phyloP scores from a whole-genome alignment of 2,329 filamentous ascomycete species.

The Colletotrichum tanaceti region DNA sequence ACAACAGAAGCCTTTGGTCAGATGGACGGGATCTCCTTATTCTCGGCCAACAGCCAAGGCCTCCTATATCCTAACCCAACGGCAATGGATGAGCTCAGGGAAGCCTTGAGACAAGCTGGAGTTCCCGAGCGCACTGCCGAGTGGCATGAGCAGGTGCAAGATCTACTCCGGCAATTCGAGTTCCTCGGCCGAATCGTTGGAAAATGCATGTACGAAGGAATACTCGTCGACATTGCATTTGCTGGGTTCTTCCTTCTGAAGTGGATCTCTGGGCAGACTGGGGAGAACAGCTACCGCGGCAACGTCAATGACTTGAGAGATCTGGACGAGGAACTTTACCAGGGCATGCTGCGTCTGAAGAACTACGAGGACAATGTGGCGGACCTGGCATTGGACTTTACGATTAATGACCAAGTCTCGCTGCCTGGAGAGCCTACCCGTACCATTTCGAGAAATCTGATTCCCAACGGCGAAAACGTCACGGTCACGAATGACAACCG shows the following conservation, averaged over 20 bases:
- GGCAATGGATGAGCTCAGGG: constrained; percentile 75
- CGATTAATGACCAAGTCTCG: constrained; percentile 78
- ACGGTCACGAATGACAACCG: constrained; percentile 92
- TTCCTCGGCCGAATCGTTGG: constrained; percentile 93
- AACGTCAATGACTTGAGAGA: constrained; percentile 95
- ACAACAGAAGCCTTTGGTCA: constrained; percentile 84
- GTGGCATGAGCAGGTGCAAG: constrained; percentile 67
- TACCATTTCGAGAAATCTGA: constrained; percentile 79
- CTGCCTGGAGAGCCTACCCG: constrained; percentile 60
- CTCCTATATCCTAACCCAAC: constrained; percentile 89
- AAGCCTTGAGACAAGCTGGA: constrained; percentile 64
- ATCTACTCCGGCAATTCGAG: constrained; percentile 81
- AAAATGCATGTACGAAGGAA: constrained; percentile 97
- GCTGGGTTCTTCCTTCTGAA: constrained; percentile 96
- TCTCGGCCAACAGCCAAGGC: constrained; percentile 86
- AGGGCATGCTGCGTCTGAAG: constrained; percentile 84
- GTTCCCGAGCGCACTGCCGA: constrained; percentile 64
- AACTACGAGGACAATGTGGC: constrained; percentile 85
- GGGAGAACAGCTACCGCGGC: constrained; percentile 82
- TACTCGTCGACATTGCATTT: constrained; percentile 92
- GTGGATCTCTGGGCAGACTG: constrained; percentile 78
- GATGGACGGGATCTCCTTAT: constrained; percentile 67
- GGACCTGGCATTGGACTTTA: constrained; percentile 88
- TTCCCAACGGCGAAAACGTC: constrained; percentile 79
- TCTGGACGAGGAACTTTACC: constrained; percentile 90